These are phyloP conservation scores for Salinomyces thailandicus DNA, from an alignment of 2,329 filamentous ascomycete species.

Conservation along the genomic window DNA sequence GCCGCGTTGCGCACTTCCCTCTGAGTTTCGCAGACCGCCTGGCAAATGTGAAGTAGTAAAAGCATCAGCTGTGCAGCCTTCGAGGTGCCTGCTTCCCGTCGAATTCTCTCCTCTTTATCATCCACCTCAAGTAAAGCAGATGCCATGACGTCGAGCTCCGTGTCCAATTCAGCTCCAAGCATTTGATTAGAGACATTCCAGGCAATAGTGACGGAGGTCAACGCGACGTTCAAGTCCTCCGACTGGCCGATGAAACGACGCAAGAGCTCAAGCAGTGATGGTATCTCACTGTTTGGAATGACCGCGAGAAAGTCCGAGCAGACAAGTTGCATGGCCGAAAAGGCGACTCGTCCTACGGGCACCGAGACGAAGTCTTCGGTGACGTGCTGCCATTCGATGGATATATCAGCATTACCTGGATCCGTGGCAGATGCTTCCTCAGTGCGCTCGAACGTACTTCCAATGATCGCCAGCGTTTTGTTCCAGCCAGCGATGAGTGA, in stretches of 20 bases:
- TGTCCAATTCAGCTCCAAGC: conserved; percentile 37
- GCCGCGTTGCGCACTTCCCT: conserved; percentile 75
- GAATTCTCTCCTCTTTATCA: conserved; percentile 14
- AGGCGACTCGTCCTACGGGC: conserved; percentile 73
- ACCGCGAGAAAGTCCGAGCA: conserved; percentile 86
- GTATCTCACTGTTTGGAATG: conserved; percentile 55
- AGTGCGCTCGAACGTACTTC: conserved; percentile 58
- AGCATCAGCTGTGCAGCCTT: conserved; percentile 64
- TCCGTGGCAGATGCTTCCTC: conserved; percentile 4
- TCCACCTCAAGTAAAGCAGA: conserved; percentile 12
- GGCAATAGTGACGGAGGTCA: conserved; percentile 93
- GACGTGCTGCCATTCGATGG: conserved; percentile 21
- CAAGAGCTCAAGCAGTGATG: conserved; percentile 77
- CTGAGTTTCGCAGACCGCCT: conserved; percentile 59
- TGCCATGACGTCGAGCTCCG: conserved; percentile 23
- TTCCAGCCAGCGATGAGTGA: conserved; percentile 74
- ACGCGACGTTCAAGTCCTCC: conserved; percentile 87
- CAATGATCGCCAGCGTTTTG: conserved; percentile 73
- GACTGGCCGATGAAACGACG: conserved; percentile 81
- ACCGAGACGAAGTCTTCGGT: conserved; percentile 45
- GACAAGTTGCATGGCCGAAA: conserved; percentile 80
- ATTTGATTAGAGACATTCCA: conserved; percentile 92
- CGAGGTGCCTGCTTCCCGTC: conserved; percentile 7
- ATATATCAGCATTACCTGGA: conserved; percentile 9
- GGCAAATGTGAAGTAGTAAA: conserved; percentile 58